A percentile compares a stretch with the other conserved stretches of the same genome.
phyloP scores from a whole-genome alignment of 192 early-diverging fungal species.

The Martensiomyces pterosporus region DNA sequence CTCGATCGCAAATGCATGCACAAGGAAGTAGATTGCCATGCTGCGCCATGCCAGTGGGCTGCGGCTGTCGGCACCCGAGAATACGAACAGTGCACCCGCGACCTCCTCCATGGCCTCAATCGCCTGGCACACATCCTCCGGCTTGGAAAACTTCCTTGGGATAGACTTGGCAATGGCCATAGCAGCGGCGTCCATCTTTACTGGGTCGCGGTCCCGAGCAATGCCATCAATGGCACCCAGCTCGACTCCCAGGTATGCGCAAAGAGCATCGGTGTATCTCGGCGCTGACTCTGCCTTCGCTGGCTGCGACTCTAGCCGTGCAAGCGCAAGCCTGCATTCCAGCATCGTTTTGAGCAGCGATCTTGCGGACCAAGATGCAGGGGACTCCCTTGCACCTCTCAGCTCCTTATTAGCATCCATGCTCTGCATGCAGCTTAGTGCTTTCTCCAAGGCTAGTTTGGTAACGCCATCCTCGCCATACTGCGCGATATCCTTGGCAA shows the following conservation, averaged over 20 bases:
- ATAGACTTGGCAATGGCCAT: slow-evolving; percentile 1
- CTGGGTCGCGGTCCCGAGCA: not conserved
- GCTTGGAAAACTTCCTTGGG: slow-evolving; percentile 37
- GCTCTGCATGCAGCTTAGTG: slow-evolving; percentile 15
- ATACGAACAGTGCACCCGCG: slow-evolving; percentile 21
- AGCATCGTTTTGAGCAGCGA: slow-evolving; percentile 37
- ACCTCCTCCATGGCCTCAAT: slow-evolving; percentile 28
- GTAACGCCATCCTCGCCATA: slow-evolving; percentile 4
- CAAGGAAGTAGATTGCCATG: slow-evolving; percentile 8
- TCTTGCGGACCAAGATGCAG: slow-evolving; percentile 22
- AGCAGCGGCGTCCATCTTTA: not conserved
- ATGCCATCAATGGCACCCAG: not conserved
- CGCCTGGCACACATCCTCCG: slow-evolving; percentile 38
- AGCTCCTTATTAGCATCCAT: slow-evolving; percentile 16
- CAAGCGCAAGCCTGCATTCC: slow-evolving; percentile 33
- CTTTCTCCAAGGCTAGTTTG: slow-evolving; percentile 8
- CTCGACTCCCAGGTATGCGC: slow-evolving; percentile 24
- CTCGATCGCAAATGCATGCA: slow-evolving; percentile 18
- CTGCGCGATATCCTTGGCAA: slow-evolving; percentile 30
- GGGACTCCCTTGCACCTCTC: slow-evolving; percentile 25
- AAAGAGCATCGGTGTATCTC: slow-evolving; percentile 17
- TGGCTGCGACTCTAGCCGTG: slow-evolving; percentile 7
- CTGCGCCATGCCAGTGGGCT: slow-evolving; percentile 7
- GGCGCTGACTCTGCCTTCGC: not conserved
- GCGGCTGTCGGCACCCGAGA: not conserved